Conservation (phyloP, 2,329 filamentous ascomycete genomes). For the Tothia fuscella region DNA sequence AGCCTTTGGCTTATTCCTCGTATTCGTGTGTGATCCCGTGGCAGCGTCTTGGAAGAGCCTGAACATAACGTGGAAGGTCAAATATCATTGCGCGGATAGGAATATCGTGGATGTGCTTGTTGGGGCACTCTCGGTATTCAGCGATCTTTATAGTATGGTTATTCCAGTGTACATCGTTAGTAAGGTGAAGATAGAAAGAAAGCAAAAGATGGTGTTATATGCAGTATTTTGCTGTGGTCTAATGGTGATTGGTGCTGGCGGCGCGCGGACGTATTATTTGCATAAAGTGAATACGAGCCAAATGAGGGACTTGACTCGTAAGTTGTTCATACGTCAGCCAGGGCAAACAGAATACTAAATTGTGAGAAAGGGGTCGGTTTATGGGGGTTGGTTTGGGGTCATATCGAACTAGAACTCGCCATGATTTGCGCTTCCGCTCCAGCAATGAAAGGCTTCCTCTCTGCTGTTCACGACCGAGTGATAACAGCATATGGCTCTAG, state of each 20-base stretch:
- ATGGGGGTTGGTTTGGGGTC: constrained; percentile 17
- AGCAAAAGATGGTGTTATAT: constrained; percentile 14
- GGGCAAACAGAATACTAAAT: constrained; percentile 10
- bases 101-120: constrained; percentile 14
- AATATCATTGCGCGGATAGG: constrained; percentile 13
- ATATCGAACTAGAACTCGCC: constrained; percentile 18
- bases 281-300: constrained; percentile 13
- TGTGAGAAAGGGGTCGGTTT: constrained; percentile 16
- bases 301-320: constrained; percentile 18
- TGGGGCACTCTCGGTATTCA: constrained; percentile 13
- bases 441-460: constrained; percentile 16
- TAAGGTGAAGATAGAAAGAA: constrained; percentile 14
- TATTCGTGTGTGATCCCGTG: constrained; percentile 20
- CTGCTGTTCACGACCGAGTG: neutral
- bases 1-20: constrained; percentile 17
- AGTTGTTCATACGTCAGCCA: neutral
- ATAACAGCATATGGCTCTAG: neutral
- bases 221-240: constrained; percentile 10
- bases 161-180: constrained; percentile 14
- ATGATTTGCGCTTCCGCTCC: constrained; percentile 19
- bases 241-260: constrained; percentile 19
- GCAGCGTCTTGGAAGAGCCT: constrained; percentile 24
- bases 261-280: constrained; percentile 21
- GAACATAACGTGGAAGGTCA: constrained; percentile 11
- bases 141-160: constrained; percentile 16